Base-by-base conservation (phyloP, 495 filamentous ascomycete species). In the Penicillium subrubescens region DNA sequence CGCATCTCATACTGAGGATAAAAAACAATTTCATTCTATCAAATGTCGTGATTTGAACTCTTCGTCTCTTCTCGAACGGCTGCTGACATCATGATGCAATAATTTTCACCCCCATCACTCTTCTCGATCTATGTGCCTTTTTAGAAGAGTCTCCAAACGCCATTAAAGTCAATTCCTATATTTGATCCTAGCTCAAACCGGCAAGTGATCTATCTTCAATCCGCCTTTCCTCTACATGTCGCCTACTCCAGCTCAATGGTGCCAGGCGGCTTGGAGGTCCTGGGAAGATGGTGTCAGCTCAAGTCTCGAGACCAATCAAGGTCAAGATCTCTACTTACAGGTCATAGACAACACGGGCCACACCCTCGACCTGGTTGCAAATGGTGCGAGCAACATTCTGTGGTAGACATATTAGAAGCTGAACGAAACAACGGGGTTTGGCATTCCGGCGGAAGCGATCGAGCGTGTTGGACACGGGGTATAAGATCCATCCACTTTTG, bases 211-310 rank as follows among this genome's bases (percentile, higher is more conserved):
- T 57, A 57, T 57, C 10, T 48, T 57, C 39, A 31, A 19, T 57
- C 60, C 57, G 29, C 41, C 21, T 33, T 56, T 12, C 48, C 10
- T 48, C 34, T 44, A 25, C 55, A 50, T n/a, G 23, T 54, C 51
- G 33, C 29, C 43, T 71, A 73, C 46, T 73, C 70, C 44, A 73
- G 29, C 70, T 73, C 70, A 63, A 73, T 73, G 12, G 70, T 73
- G 29, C 70, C 70, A 33, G 70, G 70, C 19, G 70, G 70, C 68
- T 73, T 73, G 34, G 52, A 60, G 62, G 70, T 72, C 0, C 62
- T 70, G 31, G 27, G 59, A 57, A 35, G 46, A 23, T 2, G 11
- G 52, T 59, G 57, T 69, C 11, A 69, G 67, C 25, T 63, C n/a
- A 37, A 29, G 25, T 34, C 8, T 51, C 54, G 19, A 62, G 14